Evolutionary conservation across 805 yeast genomes (phyloP).

Genomic region (Candida sanyiensis): DNA sequence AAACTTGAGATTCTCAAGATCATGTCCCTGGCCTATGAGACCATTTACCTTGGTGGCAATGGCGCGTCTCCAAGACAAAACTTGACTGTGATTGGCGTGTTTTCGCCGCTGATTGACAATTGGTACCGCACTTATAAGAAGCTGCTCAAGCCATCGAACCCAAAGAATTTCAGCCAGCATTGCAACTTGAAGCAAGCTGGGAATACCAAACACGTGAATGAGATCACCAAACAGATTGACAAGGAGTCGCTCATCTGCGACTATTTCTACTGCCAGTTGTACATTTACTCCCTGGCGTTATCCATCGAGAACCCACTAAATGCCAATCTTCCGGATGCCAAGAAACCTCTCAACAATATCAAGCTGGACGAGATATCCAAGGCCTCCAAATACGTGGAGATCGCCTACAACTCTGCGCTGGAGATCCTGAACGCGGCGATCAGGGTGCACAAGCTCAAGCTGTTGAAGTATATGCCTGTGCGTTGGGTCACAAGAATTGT

Average conservation of each 20-base stretch:
- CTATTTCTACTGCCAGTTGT: conserved; percentile 76
- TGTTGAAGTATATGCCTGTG: conserved; percentile 80
- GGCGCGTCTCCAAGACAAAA: conserved; percentile 54
- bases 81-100: conserved; percentile 61
- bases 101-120: conserved; percentile 69
- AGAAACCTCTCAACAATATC: conserved; percentile 29
- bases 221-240: conserved; percentile 40
- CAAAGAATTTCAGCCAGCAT: conserved; percentile 32
- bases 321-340: conserved; percentile 14
- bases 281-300: conserved; percentile 78
- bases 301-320: conserved; percentile 37
- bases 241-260: conserved; percentile 74
- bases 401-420: conserved; percentile 80
- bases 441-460: conserved; percentile 56
- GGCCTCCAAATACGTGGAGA: conserved; percentile 70
- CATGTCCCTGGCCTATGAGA: conserved; percentile 76
- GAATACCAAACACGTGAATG: conserved; percentile 29
- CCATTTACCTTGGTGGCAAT: conserved; percentile 59
- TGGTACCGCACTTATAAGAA: conserved; percentile 67
- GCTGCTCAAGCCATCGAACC: conserved; percentile 44
- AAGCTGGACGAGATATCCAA: conserved; percentile 65
- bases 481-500: conserved; percentile 85
- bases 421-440: conserved; percentile 69
- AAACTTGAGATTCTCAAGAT: conserved; percentile 75
- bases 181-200: conserved; percentile 23